These are phyloP conservation scores for Fraxinus quadrangulata DNA, from an alignment of 257 asterid genomes.

Conservation along the genomic window DNA sequence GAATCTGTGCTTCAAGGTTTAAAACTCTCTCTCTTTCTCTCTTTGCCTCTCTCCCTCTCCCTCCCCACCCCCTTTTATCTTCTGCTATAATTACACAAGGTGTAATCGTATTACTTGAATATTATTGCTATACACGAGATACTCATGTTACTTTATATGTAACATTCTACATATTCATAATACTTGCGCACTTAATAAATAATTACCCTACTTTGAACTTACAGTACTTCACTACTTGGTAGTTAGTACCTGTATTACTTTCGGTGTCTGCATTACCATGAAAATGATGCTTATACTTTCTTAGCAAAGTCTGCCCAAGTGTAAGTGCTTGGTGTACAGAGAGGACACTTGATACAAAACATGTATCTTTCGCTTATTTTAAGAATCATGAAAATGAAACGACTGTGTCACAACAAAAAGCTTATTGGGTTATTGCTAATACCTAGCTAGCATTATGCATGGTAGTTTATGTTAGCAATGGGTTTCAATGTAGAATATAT, in stretches of 20 bases:
- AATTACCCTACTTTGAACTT: background rate
- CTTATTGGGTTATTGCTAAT: background rate
- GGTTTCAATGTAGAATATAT: background rate
- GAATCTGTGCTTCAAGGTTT: slow-evolving; percentile 90
- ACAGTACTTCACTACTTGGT: background rate
- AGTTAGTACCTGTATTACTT: too few species aligned
- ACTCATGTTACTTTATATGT: background rate
- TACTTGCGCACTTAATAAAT: background rate
- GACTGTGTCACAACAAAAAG: background rate
- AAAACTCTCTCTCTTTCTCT: slow-evolving; percentile 9
- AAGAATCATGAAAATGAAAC: background rate
- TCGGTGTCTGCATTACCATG: background rate
- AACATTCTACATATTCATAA: background rate
- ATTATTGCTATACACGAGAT: background rate
- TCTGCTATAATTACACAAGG: background rate
- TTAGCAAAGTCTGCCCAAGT: too few species aligned
- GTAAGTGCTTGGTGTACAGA: background rate
- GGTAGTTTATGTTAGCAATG: background rate
- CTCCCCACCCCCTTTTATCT: background rate
- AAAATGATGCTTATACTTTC: background rate
- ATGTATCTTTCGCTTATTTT: background rate
- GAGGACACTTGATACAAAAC: background rate
- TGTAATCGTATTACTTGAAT: background rate
- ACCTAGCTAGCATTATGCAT: background rate
- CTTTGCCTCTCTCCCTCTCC: background rate